A percentile compares a stretch with the other conserved stretches of the same genome.
Conservation (phyloP, 257 asterid genomes). For the Petrea volubilis region DNA sequence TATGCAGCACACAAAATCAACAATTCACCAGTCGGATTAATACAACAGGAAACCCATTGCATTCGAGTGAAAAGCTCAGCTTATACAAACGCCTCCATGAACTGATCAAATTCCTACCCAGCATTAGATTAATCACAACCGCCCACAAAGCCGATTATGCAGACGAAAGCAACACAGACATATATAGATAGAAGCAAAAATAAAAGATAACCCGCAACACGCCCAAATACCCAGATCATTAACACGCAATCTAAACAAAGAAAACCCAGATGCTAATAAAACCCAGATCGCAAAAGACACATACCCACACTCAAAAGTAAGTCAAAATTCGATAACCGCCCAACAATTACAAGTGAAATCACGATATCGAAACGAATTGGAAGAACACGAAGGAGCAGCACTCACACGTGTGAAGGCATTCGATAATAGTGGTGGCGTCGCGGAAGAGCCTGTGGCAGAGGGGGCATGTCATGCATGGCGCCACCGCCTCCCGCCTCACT, state of each 20-base stretch:
- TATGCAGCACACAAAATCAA: conserved; percentile 16
- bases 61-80: conserved; percentile 14
- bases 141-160: not conserved
- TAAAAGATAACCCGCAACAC: conserved; percentile 10
- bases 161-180: not conserved
- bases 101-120: conserved; percentile 9
- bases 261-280: conserved; percentile 21
- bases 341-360: conserved; percentile 5
- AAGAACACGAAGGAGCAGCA: conserved; percentile 1
- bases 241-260: conserved; percentile 13
- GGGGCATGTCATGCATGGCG: conserved; percentile 99
- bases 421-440: conserved; percentile 92
- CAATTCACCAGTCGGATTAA: conserved; percentile 16
- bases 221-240: conserved; percentile 25
- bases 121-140: conserved; percentile 8
- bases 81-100: conserved; percentile 12
- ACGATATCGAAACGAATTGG: not conserved
- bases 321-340: conserved; percentile 18
- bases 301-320: conserved; percentile 14
- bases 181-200: not conserved
- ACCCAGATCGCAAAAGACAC: conserved; percentile 37
- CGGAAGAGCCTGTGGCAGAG: conserved; percentile 83
- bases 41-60: conserved; percentile 27
- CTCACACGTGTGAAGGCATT: conserved; percentile 98
- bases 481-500: conserved; percentile 70